Evolutionary conservation across 768 basidiomycete genomes (phyloP), one percentile per base, ranked within the genome.

Genomic region (Imleria badia): DNA sequence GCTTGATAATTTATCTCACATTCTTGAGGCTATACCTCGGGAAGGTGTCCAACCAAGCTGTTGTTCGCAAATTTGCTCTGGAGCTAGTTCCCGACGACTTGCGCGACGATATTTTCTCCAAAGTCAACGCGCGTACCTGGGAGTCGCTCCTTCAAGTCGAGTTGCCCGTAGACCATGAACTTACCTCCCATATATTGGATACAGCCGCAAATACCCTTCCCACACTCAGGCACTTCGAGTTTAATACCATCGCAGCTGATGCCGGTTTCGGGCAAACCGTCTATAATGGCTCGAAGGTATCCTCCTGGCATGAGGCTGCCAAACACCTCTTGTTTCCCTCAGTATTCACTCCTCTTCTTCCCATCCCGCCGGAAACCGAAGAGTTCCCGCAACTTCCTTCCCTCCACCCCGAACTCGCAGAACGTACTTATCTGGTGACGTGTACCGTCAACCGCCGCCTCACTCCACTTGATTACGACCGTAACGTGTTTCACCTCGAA

Each of bases 401-500:
- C 5, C 76, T 96, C 31, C 91, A 89, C 39, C 97, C 97, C 13
- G 94, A 97, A 63, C 68, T 89, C 22, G 75, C 87, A 3, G 96
- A 98, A 55, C 86, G 87, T 65, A 98, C 94, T 22, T 98, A 82
- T 81, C 84, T 98, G 51, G 86, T 98, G 52, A 96, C 91, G 10
- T 95, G 94, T 71, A 84, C 86, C 7, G 94, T 97, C 71, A 98
- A 98, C 75, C 85, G 87, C 41, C 91, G 97, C 31, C 83, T 99
- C 45, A 98, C 97, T 1, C 97, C 97, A 31, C 72, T 84, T 61
- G 94, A 96, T 58, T 99, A 99, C 74, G 90, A 98, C 72, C 91
- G 97, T 62, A 98, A 99, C 73, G 94, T 99, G 31, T 98, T 98
- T 80, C 97, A 99, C 75, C 81, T 99, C 61, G 97, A 98, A 76